Evolutionary conservation across 2,329 filamentous ascomycete species (phyloP), one percentile per base, ranked within the genome.

Genomic region (Apiospora sp.): DNA sequence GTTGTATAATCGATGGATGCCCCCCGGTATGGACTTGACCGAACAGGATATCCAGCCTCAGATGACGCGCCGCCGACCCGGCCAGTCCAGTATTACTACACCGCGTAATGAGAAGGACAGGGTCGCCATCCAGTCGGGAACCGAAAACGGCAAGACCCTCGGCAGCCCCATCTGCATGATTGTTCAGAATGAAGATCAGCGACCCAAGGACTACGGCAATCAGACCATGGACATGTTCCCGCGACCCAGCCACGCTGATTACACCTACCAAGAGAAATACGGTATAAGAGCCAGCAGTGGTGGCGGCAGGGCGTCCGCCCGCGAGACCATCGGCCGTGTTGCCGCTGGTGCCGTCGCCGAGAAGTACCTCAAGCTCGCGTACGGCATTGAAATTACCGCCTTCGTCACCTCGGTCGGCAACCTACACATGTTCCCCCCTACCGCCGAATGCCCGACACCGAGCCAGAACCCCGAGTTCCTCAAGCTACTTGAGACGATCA

Each of bases 221-320:
- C 90, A 91, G 81, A 98, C 95, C 43, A 98, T 98, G 90, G 94
- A 98, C 83, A 85, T 91, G 75, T 98, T 93, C 88, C 96, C 96
- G 5, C 90, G 96, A 70, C 96, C 96, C 48, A 94, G 92, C 81
- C 96, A 98, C 84, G 96, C 96, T 73, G 96, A 98, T 84, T 98
- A 93, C 90, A 98, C 96, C 74, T 98, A 98, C 85, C 88, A 98
- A 74, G 94, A 98, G 83, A 98, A 98, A 86, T 99, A 99, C 83
- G 96, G 96, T 72, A 92, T 97, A 77, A 97, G 97, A 87, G 95
- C 96, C 49, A 94, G 91, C 81, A 95, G 92, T 74, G 96, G 96
- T 73, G 96, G 96, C 77, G 96, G 96, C 71, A 90, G 96, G 75
- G 95, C 93, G 81, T 95, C 92, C 81, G 96, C 96, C n/a, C 88